A percentile compares a stretch with the other conserved stretches of the same genome.
These are phyloP conservation scores for Podaxis pistillaris DNA, from an alignment of 768 basidiomycete species.

Conservation along the genomic window DNA sequence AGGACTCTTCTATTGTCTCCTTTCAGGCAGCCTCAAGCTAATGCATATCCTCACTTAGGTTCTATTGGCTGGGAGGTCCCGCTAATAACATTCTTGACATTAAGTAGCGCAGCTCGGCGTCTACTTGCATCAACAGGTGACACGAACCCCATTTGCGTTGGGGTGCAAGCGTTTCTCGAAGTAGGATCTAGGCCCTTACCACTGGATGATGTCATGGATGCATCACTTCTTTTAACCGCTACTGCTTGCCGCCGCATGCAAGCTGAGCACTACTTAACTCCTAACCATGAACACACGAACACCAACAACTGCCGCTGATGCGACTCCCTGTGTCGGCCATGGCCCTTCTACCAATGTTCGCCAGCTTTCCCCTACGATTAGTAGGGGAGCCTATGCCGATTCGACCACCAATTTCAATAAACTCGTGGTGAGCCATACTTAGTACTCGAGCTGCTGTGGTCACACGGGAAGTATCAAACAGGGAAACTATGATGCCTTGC, in stretches of 20 bases:
- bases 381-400: constrained; percentile 10
- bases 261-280: neutral
- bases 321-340: neutral
- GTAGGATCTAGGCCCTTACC: too few species aligned
- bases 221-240: neutral
- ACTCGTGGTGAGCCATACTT: constrained; percentile 10
- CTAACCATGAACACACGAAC: neutral
- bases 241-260: neutral
- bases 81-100: too few species aligned
- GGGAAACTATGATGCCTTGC: constrained; percentile 44
- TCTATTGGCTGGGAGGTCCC: too few species aligned
- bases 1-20: too few species aligned
- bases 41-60: too few species aligned
- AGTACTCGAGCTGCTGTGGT: neutral
- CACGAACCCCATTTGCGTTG: too few species aligned
- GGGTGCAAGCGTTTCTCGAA: too few species aligned
- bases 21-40: too few species aligned
- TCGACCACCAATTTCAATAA: constrained; percentile 11
- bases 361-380: neutral
- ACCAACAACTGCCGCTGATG: neutral
- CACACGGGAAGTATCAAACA: constrained; percentile 19
- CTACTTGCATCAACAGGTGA: too few species aligned
- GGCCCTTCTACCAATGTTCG: neutral
- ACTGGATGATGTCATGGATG: neutral
- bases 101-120: too few species aligned